Conservation (phyloP, 129 eudicot genomes). For the Chrysanthemum lavandulifolium region DNA sequence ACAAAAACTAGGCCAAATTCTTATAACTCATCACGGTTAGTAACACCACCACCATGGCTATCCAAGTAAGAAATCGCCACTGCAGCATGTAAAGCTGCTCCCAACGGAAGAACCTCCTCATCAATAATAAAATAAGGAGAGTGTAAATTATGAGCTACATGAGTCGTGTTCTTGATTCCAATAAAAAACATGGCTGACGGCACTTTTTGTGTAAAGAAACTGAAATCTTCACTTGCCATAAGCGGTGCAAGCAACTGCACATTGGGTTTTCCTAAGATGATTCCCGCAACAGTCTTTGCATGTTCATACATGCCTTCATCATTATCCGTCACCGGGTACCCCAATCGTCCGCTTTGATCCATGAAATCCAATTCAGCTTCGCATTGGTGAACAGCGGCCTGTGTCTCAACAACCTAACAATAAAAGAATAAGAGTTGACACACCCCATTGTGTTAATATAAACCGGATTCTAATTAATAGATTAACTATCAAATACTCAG, state of each 20-base stretch:
- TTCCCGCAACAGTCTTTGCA: slow-evolving; percentile 46
- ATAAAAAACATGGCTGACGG: slow-evolving; percentile 49
- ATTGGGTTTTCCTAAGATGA: slow-evolving; percentile 42
- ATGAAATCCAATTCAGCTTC: slow-evolving; percentile 44
- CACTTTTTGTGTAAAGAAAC: slow-evolving; percentile 48
- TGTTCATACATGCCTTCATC: slow-evolving; percentile 45
- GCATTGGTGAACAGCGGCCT: slow-evolving; percentile 51
- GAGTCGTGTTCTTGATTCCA: slow-evolving; percentile 42
- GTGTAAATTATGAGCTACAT: slow-evolving; percentile 37
- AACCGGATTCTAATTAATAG: too few species aligned
- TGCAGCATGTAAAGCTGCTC: slow-evolving; percentile 53
- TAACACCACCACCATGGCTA: slow-evolving; percentile 11
- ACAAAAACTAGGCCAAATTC: background rate
- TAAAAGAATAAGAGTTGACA: background rate
- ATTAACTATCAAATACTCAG: too few species aligned
- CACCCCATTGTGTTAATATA: too few species aligned
- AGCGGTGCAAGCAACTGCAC: slow-evolving; percentile 32
- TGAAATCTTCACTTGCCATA: slow-evolving; percentile 61
- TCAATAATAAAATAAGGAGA: slow-evolving; percentile 51
- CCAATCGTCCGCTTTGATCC: slow-evolving; percentile 41
- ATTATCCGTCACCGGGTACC: slow-evolving; percentile 46
- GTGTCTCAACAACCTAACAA: slow-evolving; percentile 46
- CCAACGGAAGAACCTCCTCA: slow-evolving; percentile 48
- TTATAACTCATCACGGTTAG: slow-evolving; percentile 26
- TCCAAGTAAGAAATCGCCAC: slow-evolving; percentile 56